Conservation (phyloP, 1,139 yeast genomes). For the Waltiozyma sp. region DNA sequence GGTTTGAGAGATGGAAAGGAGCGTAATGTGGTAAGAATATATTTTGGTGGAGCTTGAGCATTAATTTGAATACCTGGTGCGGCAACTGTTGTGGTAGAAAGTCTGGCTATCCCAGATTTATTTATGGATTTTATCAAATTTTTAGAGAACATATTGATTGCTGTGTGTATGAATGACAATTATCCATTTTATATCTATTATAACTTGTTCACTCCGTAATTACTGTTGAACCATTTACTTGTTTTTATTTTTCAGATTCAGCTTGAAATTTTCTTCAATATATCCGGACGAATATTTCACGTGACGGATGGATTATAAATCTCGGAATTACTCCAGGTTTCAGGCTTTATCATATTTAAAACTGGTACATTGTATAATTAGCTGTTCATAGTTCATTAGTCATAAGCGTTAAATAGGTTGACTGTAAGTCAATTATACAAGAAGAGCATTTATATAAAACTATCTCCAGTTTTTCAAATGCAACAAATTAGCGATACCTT, state of each 20-base stretch:
- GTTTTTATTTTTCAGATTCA: background rate
- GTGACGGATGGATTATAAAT: too few species aligned
- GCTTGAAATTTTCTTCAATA: background rate
- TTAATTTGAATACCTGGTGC: slow-evolving; percentile 3
- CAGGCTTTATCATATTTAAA: background rate
- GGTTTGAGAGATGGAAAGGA: slow-evolving; percentile 89
- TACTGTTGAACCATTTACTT: too few species aligned
- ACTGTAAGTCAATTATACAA: background rate
- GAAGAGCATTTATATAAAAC: background rate
- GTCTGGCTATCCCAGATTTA: background rate
- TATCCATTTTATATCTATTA: too few species aligned
- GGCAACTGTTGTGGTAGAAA: background rate
- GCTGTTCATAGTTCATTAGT: background rate
- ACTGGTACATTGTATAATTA: too few species aligned
- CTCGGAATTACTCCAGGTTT: background rate
- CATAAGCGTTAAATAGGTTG: background rate
- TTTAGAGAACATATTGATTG: background rate
- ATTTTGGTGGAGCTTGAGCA: slow-evolving; percentile 47
- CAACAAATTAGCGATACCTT: slow-evolving; percentile 5
- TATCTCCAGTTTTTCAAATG: slow-evolving; percentile 6
- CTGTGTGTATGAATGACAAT: background rate
- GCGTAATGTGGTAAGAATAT: slow-evolving; percentile 72
- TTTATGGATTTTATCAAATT: background rate
- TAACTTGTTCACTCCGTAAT: too few species aligned
- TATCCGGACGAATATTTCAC: background rate